Percentiles rank a stretch among this genome's conserved stretches.
Conservation (phyloP, 2,329 filamentous ascomycete species). For the Ramichloridium luteum region DNA sequence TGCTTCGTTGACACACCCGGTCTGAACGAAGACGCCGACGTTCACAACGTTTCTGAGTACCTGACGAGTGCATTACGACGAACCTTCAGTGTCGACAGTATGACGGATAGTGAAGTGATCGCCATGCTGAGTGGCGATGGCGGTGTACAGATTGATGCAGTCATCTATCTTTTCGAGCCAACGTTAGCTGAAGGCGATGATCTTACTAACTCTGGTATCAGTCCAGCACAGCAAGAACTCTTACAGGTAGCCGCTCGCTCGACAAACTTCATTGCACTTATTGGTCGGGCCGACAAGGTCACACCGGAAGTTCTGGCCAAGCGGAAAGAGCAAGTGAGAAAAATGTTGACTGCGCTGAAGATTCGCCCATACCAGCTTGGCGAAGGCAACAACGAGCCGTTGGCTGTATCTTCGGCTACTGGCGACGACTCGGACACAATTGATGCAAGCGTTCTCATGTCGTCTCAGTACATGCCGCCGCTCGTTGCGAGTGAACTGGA, state of each 20-base stretch:
- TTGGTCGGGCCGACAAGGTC: slow-evolving; percentile 61
- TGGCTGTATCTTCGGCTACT: slow-evolving; percentile 64
- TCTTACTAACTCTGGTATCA: slow-evolving; percentile 4
- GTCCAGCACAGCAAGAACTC: slow-evolving; percentile 11
- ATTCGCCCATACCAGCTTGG: slow-evolving; percentile 9
- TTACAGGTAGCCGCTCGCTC: slow-evolving; percentile 44
- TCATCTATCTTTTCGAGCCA: slow-evolving; percentile 68
- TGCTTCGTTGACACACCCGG: slow-evolving; percentile 84
- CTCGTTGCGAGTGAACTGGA: slow-evolving; percentile 63
- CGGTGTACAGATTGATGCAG: slow-evolving; percentile 69
- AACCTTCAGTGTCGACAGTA: slow-evolving; percentile 46
- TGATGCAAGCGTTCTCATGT: slow-evolving; percentile 91
- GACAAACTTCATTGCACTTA: slow-evolving; percentile 74
- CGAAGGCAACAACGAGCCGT: slow-evolving; percentile 33
- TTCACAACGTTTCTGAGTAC: slow-evolving; percentile 36
- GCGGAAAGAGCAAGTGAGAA: slow-evolving; percentile 10
- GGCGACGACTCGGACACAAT: slow-evolving; percentile 67
- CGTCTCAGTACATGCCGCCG: slow-evolving; percentile 75
- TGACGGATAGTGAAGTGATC: slow-evolving; percentile 62
- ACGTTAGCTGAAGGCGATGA: slow-evolving; percentile 26
- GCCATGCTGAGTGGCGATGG: slow-evolving; percentile 69
- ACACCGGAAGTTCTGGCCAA: slow-evolving; percentile 8
- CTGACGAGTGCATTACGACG: slow-evolving; percentile 57
- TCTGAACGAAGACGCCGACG: slow-evolving; percentile 43
- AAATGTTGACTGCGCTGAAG: slow-evolving; percentile 7